phyloP scores from a whole-genome alignment of 192 early-diverging fungal species.

The Podila clonocystis region DNA sequence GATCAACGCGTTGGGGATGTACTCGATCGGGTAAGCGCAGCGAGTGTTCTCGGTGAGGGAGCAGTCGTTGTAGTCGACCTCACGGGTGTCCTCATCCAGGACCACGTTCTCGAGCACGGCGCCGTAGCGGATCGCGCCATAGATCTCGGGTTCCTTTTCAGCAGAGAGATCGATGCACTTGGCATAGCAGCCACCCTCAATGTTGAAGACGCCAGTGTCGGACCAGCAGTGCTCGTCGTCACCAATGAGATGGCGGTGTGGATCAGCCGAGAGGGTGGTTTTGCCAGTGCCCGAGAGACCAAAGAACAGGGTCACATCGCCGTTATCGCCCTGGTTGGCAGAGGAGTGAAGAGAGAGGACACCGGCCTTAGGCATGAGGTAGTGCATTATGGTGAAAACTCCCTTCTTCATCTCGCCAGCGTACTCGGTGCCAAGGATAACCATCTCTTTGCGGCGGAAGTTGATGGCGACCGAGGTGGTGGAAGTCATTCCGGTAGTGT shows the following conservation, averaged over 20 bases:
- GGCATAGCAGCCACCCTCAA: constrained; percentile 99
- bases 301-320: constrained; percentile 98
- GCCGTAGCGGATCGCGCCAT: constrained; percentile 94
- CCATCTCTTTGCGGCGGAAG: constrained; percentile 96
- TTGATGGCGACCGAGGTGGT: constrained; percentile 92
- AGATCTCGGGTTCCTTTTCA: constrained; percentile 99
- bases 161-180: constrained; percentile 95
- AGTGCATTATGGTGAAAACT: constrained; percentile 98
- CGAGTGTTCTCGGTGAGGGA: constrained; percentile 96
- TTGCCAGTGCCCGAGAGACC: constrained; percentile 98
- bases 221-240: constrained; percentile 99
- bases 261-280: constrained; percentile 97
- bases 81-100: constrained; percentile 76
- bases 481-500: constrained; percentile 96
- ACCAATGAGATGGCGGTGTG: constrained; percentile 92
- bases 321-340: constrained; percentile 90
- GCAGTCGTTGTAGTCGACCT: constrained; percentile 86
- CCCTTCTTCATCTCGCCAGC: constrained; percentile 99
- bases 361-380: constrained; percentile 95
- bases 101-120: constrained; percentile 97
- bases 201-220: constrained; percentile 97
- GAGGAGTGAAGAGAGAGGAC: constrained; percentile 93
- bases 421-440: constrained; percentile 98
- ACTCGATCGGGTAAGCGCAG: constrained; percentile 95
- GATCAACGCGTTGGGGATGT: constrained; percentile 92